Base-by-base conservation (phyloP, 2,329 filamentous ascomycete species). In the Fusarium sp. region DNA sequence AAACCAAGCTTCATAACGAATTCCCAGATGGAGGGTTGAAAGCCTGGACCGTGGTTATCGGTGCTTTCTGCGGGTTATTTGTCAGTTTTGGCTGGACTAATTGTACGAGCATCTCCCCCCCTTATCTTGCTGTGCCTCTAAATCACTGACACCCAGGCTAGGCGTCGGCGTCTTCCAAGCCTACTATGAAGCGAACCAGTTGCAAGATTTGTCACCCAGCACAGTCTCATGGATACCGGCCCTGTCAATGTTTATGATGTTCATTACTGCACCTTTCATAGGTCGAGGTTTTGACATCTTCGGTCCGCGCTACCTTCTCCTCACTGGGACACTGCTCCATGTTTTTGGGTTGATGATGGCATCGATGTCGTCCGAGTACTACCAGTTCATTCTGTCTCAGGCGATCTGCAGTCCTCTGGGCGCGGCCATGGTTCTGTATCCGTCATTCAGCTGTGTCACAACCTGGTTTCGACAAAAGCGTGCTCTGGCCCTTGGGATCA, bases 11-110 rank as follows among this genome's bases (percentile, higher is more conserved):
- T 3, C 3, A 3, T 13, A n/a, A 24, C 8, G 51, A 28, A 0
- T 41, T 54, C 5, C 34, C 51, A 14, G 51, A 54, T 39, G 51
- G 51, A 39, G 51, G 51, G 5, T 6, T 54, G 0, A 28, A 39
- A 9, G 34, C 51, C 7, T 54, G 51, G 51, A 18, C 5, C 0
- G 4, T 5, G 2, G 51, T 28, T 0, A 0, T 28, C 2, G 51
- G 51, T 2, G 34, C 24, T 2, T 54, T 28, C 0, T 54, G 6
- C 13, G 51, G 51, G 8, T 4, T 54, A 2, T 55, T 55, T n/a
- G 51, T 13, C 24, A 55, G 51, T 55, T 55, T 55, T n/a, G 34
- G 34, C 6, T 55, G 51, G 51, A 41, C 34, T 13, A 55, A 55
- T 13, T 55, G 51, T n/a, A 10, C 10, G 20, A 13, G 20, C 10